Conservation (phyloP, 2,329 filamentous ascomycete genomes). For the Penicillium freii region DNA sequence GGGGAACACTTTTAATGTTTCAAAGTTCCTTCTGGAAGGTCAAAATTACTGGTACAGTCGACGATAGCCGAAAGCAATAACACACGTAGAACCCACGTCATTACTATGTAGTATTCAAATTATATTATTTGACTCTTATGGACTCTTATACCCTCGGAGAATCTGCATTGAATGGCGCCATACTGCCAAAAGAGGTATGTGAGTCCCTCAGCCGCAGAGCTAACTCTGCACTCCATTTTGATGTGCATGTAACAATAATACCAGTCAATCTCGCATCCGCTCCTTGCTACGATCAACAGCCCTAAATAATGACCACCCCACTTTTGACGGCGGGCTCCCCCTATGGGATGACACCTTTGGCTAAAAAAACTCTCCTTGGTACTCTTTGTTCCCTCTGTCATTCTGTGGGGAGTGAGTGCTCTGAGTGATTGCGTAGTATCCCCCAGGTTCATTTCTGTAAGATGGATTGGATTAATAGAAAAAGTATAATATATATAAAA, state of each 20-base stretch:
- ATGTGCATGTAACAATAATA: constrained; percentile 22
- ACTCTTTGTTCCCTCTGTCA: constrained; percentile 6
- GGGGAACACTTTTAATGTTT: constrained; percentile 1
- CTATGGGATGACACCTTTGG: constrained; percentile 10
- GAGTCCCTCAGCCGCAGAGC: neutral
- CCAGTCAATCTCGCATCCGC: constrained; percentile 25
- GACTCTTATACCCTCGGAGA: neutral
- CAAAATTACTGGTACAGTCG: neutral
- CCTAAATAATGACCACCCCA: constrained; percentile 18
- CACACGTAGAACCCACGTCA: neutral
- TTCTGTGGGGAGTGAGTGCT: constrained; percentile 16
- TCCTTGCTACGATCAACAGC: constrained; percentile 27
- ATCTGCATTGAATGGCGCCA: neutral
- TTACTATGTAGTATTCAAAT: neutral
- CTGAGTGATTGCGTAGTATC: constrained; percentile 3
- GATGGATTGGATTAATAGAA: neutral
- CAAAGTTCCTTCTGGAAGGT: constrained; percentile 5
- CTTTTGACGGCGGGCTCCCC: constrained; percentile 13
- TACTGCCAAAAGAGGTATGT: neutral
- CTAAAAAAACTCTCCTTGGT: neutral
- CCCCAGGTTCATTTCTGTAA: neutral
- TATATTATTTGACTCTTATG: neutral
- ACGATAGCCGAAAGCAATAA: neutral
- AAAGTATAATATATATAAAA: neutral
- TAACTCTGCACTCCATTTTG: constrained; percentile 10